Evolutionary conservation across 345 rosid genomes (phyloP).

Genomic region (Gossypium ekmanianum): DNA sequence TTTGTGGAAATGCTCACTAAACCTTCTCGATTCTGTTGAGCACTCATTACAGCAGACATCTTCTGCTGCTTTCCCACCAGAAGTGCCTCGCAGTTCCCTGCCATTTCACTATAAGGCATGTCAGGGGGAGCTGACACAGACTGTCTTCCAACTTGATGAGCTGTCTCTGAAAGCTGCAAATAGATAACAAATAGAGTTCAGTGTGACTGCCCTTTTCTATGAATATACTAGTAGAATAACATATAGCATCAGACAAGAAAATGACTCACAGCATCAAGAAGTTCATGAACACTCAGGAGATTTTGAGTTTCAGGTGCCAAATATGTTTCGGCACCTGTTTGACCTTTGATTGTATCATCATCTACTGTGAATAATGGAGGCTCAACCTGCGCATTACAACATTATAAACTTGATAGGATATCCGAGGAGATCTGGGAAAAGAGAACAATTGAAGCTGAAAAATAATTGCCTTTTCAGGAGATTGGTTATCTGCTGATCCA

Average conservation of each 20-base stretch:
- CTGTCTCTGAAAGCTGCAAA: constrained; percentile 51
- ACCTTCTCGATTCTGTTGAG: constrained; percentile 35
- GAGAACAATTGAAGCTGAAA: not conserved
- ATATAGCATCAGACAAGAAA: not conserved
- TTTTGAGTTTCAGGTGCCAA: constrained; percentile 27
- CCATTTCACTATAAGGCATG: constrained; percentile 65
- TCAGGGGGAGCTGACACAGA: constrained; percentile 51
- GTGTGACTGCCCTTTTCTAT: not conserved
- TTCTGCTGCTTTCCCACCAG: constrained; percentile 58
- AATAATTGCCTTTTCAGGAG: constrained; percentile 33
- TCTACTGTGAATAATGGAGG: constrained; percentile 33
- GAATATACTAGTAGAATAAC: not conserved
- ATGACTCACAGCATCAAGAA: constrained; percentile 51
- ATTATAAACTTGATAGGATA: not conserved
- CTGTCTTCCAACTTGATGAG: constrained; percentile 50
- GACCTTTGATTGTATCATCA: constrained; percentile 40
- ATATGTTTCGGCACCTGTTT: constrained; percentile 27
- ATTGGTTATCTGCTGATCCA: constrained; percentile 29
- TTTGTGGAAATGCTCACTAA: constrained; percentile 17
- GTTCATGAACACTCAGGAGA: constrained; percentile 58
- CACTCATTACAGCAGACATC: constrained; percentile 51
- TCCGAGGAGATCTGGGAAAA: not conserved
- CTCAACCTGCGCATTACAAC: constrained; percentile 36
- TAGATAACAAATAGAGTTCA: not conserved
- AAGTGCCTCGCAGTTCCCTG: constrained; percentile 71